A percentile compares a stretch with the other conserved stretches of the same genome.
These are phyloP conservation scores for Skeletonema tropicum DNA, from an alignment of 108 stramenopile species.

Conservation along the genomic window DNA sequence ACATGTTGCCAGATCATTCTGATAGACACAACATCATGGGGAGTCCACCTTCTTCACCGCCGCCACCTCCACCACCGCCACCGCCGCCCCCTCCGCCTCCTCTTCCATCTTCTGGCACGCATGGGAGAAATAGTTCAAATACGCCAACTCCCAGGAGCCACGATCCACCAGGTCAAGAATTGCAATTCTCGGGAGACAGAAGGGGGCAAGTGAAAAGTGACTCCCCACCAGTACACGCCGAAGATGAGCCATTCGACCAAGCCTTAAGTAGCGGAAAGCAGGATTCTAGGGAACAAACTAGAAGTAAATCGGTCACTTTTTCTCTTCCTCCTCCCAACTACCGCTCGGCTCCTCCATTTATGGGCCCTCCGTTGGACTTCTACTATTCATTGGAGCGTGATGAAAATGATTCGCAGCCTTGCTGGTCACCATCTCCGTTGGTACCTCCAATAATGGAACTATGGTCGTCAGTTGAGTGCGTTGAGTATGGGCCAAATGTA, in stretches of 20 bases:
- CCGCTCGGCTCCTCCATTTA: constrained; percentile 33
- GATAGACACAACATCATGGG: neutral
- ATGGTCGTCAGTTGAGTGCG: constrained; percentile 37
- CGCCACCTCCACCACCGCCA: constrained; percentile 6
- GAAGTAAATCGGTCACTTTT: constrained; percentile 32
- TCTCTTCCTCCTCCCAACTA: constrained; percentile 28
- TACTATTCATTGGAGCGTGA: constrained; percentile 37
- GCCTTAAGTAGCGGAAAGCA: neutral
- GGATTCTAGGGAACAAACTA: neutral
- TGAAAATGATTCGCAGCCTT: constrained; percentile 1
- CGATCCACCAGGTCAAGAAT: constrained; percentile 5
- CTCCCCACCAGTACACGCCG: constrained; percentile 3
- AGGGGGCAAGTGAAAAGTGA: neutral
- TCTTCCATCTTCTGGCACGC: neutral
- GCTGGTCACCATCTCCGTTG: constrained; percentile 17
- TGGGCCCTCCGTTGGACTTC: constrained; percentile 34
- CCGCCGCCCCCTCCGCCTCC: neutral
- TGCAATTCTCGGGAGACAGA: neutral
- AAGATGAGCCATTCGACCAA: constrained; percentile 11
- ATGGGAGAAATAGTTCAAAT: neutral
- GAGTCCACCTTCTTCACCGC: neutral
- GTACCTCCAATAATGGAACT: constrained; percentile 43
- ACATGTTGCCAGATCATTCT: constrained; percentile 4
- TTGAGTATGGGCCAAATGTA: neutral
- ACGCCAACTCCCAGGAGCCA: neutral